phyloP scores from a whole-genome alignment of 306 rosid genomes.

The Casuarina equisetifolia region DNA sequence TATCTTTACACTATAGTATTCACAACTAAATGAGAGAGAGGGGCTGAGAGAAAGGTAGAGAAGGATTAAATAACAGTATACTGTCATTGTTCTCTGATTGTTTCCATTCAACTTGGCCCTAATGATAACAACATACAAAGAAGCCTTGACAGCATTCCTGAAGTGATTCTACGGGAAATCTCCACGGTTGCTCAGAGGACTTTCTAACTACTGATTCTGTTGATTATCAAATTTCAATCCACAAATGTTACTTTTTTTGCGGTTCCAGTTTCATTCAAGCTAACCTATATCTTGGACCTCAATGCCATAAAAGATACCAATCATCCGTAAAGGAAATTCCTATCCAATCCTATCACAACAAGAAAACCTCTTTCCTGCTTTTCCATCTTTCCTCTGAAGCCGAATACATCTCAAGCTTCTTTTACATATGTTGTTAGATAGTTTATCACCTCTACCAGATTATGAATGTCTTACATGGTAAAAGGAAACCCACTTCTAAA shows the following conservation, averaged over 20 bases:
- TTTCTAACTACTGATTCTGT: neutral
- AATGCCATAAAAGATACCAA: neutral
- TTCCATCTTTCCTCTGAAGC: neutral
- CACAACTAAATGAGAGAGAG: neutral
- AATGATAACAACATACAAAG: neutral
- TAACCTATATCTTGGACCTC: neutral
- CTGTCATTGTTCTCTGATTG: neutral
- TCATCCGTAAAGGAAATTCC: neutral
- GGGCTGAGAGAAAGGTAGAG: no score
- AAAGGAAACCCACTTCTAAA: neutral
- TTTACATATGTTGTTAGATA: neutral
- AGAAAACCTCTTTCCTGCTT: neutral
- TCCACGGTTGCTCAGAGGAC: neutral
- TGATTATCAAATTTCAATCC: neutral
- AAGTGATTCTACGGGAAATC: neutral
- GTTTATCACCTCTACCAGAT: neutral
- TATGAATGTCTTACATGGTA: neutral
- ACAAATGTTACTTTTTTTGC: neutral
- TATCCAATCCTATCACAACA: neutral
- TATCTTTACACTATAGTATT: neutral
- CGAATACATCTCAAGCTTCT: neutral
- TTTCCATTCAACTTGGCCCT: neutral
- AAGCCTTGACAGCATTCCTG: neutral
- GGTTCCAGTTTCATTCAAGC: constrained; percentile 1
- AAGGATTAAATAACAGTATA: neutral